Base-by-base conservation (phyloP, 768 basidiomycete genomes). In the Cubamyces lactineus region DNA sequence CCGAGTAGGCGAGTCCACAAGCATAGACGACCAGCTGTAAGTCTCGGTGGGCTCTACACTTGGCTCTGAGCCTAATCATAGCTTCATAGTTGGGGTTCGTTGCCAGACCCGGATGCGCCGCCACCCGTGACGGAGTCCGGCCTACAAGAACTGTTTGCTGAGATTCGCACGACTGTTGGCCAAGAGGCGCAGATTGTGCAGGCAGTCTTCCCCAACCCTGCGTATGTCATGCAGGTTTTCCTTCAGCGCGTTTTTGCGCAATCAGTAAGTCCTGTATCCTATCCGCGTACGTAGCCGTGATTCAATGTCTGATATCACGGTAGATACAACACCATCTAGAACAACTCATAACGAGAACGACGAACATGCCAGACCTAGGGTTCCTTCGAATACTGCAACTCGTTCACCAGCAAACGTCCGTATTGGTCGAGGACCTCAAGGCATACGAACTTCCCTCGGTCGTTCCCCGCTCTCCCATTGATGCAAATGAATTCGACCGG, bases 301-400 rank as follows among this genome's bases (percentile, higher is more conserved):
- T n/a, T 28, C 28, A 3, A 28, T 28, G 28, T 28, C 24, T 59
- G 15, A 24, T 46, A 23, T 61, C 39, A 40, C 53, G 17, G 12
- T 70, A 98, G 96, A 95, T 99, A 64, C 96, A 98, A 80, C 93
- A 95, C 81, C 92, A 97, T 70, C 84, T 99, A 75, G 97, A 98
- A 71, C 85, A 88, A 54, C 83, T 99, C 5, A 80, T 98, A 52
- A 89, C 88, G 59, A 83, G 84, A 62, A 91, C 89, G 3, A 72
- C 83, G 1, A 81, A 83, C 2, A 84, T 93, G 39, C 96, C 95
- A 8, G 92, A 95, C 59, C 80, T 99, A 28, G 91, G 94, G 1
- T 95, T 94, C 71, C 83, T 98, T 19, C 93, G 97, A 26, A 82
- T 96, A 63, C 80, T 98, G 26, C 92, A 96, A 67, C 83, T 98